These are phyloP conservation scores for Aureobasidium subglaciale DNA, from an alignment of 2,329 filamentous ascomycete species.

Conservation along the genomic window DNA sequence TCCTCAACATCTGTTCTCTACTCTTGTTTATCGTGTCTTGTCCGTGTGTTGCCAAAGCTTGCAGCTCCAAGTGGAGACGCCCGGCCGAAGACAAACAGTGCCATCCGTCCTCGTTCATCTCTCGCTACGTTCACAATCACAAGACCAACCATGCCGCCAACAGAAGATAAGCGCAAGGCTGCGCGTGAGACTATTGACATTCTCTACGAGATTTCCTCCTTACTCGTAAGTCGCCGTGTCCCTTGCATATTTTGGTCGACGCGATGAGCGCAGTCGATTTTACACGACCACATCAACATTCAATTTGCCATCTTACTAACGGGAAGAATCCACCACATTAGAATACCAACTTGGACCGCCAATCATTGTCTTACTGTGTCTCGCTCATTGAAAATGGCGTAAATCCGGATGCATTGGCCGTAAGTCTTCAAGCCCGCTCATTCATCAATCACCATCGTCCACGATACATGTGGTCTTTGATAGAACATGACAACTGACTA, in stretches of 20 bases:
- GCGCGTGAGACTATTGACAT: slow-evolving; percentile 80
- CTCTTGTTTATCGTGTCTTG: background rate
- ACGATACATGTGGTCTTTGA: too few relatives aligned
- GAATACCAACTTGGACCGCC: slow-evolving; percentile 90
- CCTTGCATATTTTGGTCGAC: too few relatives aligned
- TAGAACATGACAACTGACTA: background rate
- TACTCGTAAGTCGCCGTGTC: slow-evolving; percentile 74
- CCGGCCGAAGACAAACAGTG: background rate
- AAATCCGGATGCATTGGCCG: slow-evolving; percentile 88
- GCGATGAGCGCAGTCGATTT: too few relatives aligned
- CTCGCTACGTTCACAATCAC: background rate
- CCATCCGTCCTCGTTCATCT: background rate
- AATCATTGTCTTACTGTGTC: slow-evolving; percentile 88
- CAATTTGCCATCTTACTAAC: too few relatives aligned
- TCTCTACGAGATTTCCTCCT: slow-evolving; percentile 66
- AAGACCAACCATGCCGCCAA: slow-evolving; percentile 24
- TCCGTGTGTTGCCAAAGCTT: background rate
- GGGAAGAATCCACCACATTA: slow-evolving; percentile 36
- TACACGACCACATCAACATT: too few relatives aligned
- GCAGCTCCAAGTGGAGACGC: background rate
- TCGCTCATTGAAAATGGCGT: slow-evolving; percentile 96
- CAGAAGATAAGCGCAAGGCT: slow-evolving; percentile 58
- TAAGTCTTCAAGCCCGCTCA: too few relatives aligned
- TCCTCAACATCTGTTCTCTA: background rate
- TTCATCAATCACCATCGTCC: too few relatives aligned